phyloP scores from a whole-genome alignment of 2,329 filamentous ascomycete species.

The Immersiporthe knoxdaviesiana region DNA sequence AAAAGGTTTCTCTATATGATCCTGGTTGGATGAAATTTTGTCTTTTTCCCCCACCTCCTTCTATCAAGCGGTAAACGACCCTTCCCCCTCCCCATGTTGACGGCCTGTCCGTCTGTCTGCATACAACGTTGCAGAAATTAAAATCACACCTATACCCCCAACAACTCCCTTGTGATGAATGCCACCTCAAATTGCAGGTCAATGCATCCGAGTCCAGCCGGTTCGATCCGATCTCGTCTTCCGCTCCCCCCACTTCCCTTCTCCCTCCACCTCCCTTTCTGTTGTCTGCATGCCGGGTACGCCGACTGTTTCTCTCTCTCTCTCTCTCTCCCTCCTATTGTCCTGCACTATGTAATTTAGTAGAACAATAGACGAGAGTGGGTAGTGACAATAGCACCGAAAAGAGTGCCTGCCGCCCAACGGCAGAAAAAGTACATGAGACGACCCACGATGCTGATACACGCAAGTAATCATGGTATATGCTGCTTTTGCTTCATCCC shows the following conservation, averaged over 20 bases:
- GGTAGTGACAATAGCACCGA: too few species aligned
- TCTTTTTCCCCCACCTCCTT: not conserved
- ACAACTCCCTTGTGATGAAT: not conserved
- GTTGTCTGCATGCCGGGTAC: too few species aligned
- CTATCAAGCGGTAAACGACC: not conserved
- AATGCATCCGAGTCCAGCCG: constrained; percentile 1
- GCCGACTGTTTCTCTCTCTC: too few species aligned
- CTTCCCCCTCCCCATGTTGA: not conserved
- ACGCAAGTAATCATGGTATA: not conserved
- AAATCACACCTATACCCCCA: not conserved
- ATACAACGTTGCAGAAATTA: not conserved
- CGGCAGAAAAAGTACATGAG: too few species aligned
- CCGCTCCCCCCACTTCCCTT: too few species aligned
- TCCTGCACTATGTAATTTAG: too few species aligned
- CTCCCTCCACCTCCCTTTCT: too few species aligned
- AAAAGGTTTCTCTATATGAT: not conserved
- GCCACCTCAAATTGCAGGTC: not conserved
- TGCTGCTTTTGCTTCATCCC: not conserved
- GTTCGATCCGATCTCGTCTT: not conserved
- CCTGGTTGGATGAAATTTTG: not conserved
- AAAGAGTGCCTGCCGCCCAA: too few species aligned
- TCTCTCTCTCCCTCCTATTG: too few species aligned
- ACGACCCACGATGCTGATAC: not conserved
- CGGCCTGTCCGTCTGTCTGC: not conserved
- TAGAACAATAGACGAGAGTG: too few species aligned